Evolutionary conservation across 805 yeast species (phyloP).

Genomic region (Blastobotrys attinorum): DNA sequence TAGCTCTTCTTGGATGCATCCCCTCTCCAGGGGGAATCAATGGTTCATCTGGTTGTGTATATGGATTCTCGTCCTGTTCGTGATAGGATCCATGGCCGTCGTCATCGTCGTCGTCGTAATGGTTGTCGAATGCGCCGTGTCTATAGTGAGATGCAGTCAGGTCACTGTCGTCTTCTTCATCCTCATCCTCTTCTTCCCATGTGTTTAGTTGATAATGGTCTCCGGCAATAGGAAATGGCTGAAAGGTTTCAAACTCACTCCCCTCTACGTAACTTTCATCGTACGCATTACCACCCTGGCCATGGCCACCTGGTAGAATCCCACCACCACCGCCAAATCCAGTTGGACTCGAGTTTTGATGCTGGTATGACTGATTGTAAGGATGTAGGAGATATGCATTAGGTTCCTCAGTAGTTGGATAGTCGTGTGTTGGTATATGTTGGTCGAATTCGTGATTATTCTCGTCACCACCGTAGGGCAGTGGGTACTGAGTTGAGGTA

Average conservation of each 20-base stretch:
- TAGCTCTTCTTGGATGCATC: slow-evolving; percentile 26
- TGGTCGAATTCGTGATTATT: not conserved
- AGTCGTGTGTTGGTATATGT: not conserved
- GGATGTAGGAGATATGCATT: not conserved
- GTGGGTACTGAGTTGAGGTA: not conserved
- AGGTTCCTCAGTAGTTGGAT: not conserved
- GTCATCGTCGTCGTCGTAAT: slow-evolving; percentile 22
- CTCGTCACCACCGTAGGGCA: not conserved
- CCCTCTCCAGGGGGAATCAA: slow-evolving; percentile 21
- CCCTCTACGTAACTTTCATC: slow-evolving; percentile 8
- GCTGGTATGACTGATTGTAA: not conserved
- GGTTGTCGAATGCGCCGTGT: slow-evolving; percentile 12
- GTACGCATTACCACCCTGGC: too few species aligned
- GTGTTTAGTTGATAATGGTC: slow-evolving; percentile 32
- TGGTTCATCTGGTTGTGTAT: slow-evolving; percentile 12
- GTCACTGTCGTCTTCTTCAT: slow-evolving; percentile 14
- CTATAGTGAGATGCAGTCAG: not conserved
- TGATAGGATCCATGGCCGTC: slow-evolving; percentile 13
- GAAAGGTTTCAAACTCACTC: slow-evolving; percentile 22
- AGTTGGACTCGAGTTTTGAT: not conserved
- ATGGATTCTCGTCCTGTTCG: slow-evolving; percentile 17
- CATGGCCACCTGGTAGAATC: too few species aligned
- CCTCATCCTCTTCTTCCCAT: slow-evolving; percentile 17
- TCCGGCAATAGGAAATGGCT: slow-evolving; percentile 31
- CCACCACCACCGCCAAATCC: too few species aligned